phyloP scores from a whole-genome alignment of 371 early-diverging fungal species.

The Circinella minor region DNA sequence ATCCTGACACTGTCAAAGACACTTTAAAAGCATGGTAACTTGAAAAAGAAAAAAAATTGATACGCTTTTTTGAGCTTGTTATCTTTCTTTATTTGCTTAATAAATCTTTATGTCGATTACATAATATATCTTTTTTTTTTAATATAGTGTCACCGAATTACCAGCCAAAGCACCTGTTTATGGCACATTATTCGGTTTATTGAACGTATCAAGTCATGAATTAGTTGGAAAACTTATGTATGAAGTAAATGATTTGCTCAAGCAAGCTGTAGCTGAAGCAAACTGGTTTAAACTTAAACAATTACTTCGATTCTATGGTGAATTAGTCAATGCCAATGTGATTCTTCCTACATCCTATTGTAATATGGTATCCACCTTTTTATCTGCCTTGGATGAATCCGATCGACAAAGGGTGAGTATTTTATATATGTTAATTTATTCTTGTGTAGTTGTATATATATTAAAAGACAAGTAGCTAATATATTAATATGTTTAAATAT shows the following conservation, averaged over 20 bases:
- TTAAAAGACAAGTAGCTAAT: no score
- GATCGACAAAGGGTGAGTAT: slow-evolving; percentile 47
- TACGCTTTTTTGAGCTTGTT: no score
- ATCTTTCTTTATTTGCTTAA: no score
- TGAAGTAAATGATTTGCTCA: slow-evolving; percentile 50
- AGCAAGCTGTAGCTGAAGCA: slow-evolving; percentile 52
- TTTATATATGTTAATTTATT: no score
- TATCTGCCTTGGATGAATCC: slow-evolving; percentile 62
- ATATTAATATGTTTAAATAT: neutral
- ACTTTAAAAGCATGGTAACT: slow-evolving; percentile 68
- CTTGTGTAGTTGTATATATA: no score
- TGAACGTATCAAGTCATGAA: slow-evolving; percentile 65
- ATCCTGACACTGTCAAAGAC: slow-evolving; percentile 65
- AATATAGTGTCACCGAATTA: slow-evolving; percentile 69
- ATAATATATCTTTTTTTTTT: neutral
- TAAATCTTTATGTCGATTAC: no score
- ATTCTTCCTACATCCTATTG: slow-evolving; percentile 71
- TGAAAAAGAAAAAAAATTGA: neutral
- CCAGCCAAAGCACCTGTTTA: slow-evolving; percentile 84
- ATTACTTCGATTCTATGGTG: slow-evolving; percentile 79
- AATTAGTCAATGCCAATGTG: slow-evolving; percentile 80
- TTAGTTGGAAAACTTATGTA: slow-evolving; percentile 37
- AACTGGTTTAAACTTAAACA: slow-evolving; percentile 79
- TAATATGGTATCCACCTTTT: slow-evolving; percentile 61
- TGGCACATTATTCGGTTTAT: slow-evolving; percentile 75